These are phyloP conservation scores for Thelonectria blattea DNA, from an alignment of 2,329 filamentous ascomycete genomes.

Conservation along the genomic window DNA sequence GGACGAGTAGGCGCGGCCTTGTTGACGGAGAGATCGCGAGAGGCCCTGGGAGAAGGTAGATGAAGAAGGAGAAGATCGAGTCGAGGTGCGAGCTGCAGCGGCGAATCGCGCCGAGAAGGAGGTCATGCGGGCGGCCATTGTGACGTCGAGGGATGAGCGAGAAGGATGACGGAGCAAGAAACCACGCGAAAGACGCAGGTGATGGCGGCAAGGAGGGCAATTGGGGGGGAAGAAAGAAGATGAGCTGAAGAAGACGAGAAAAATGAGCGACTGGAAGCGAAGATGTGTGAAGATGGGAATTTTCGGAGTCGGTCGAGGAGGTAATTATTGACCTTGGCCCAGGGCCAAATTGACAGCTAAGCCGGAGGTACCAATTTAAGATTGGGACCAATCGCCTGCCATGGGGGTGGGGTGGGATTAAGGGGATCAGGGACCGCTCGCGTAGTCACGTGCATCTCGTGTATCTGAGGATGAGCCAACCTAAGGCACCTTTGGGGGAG, in stretches of 20 bases:
- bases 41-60: constrained; percentile 18
- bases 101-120: constrained; percentile 36
- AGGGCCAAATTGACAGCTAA: not conserved
- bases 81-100: constrained; percentile 27
- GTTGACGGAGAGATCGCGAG: constrained; percentile 28
- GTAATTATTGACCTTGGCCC: constrained; percentile 1
- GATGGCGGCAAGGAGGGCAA: constrained; percentile 18
- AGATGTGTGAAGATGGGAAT: constrained; percentile 6
- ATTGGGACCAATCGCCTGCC: not conserved
- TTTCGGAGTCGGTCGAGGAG: constrained; percentile 11
- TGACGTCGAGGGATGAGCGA: constrained; percentile 14
- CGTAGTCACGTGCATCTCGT: not conserved
- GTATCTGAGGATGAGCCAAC: too few species aligned
- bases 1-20: constrained; percentile 50
- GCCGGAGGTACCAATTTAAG: constrained; percentile 2
- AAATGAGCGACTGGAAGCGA: constrained; percentile 1
- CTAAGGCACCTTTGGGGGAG: too few species aligned
- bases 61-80: constrained; percentile 26
- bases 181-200: constrained; percentile 24
- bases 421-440: not conserved
- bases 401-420: not conserved
- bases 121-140: constrained; percentile 44
- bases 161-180: constrained; percentile 10
- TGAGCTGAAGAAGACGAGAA: constrained; percentile 2
- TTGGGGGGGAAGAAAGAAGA: not conserved